Conservation (phyloP, 1,139 yeast genomes). For the Wickerhamomyces sp. region DNA sequence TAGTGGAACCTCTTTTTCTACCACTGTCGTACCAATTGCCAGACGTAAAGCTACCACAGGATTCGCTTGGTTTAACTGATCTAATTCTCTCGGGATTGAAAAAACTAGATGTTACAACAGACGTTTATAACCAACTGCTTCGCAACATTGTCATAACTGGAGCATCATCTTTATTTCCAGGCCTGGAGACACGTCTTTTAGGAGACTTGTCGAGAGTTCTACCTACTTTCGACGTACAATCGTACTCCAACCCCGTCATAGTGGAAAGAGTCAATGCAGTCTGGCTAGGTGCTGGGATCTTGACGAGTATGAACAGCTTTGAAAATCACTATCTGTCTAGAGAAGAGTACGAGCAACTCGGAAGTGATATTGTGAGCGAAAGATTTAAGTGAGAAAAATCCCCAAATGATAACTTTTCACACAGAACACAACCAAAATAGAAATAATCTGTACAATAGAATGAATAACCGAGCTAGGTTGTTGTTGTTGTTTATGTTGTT, state of each 20-base stretch:
- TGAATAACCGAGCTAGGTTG: too few relatives aligned
- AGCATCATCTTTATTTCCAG: conserved; percentile 54
- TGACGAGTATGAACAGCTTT: conserved; percentile 45
- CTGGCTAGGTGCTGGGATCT: conserved; percentile 67
- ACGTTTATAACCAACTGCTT: conserved; percentile 35
- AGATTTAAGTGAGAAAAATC: conserved; percentile 34
- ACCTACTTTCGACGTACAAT: conserved; percentile 43
- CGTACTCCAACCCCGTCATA: conserved; percentile 32
- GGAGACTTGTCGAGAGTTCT: conserved; percentile 53
- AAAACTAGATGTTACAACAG: conserved; percentile 35
- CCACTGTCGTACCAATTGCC: conserved; percentile 39
- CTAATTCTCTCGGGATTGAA: conserved; percentile 41
- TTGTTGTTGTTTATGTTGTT: too few relatives aligned
- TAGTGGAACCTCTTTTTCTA: conserved; percentile 52
- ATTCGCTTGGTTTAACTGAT: conserved; percentile 44
- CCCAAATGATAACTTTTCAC: too few relatives aligned
- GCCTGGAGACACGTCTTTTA: conserved; percentile 56
- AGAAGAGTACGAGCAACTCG: conserved; percentile 56
- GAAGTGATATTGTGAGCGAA: conserved; percentile 53
- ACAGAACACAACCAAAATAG: too few relatives aligned
- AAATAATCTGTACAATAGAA: too few relatives aligned
- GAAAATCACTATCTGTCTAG: conserved; percentile 50
- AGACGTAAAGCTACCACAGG: conserved; percentile 22
- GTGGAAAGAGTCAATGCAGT: conserved; percentile 51
- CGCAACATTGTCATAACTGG: conserved; percentile 69